Evolutionary conservation across 169 alveolate species (phyloP), one percentile per base, ranked within the genome.

Genomic region (Cryptosporidium ryanae): DNA sequence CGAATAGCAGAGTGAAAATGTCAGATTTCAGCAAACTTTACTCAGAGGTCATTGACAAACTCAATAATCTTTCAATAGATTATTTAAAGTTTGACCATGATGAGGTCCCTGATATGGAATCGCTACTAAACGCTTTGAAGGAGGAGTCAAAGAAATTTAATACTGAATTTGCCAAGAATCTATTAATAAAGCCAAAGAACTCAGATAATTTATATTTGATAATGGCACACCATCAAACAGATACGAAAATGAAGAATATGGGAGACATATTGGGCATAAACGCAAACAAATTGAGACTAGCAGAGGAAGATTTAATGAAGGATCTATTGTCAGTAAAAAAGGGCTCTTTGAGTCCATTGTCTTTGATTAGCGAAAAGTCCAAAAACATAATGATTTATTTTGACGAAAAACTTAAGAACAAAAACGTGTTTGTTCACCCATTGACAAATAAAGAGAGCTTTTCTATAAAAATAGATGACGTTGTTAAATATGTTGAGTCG

Each of bases 371-470:
- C 61, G 90, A 90, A 71, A 70, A 65, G 23, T 49, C 66, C 5
- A 76, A 55, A n/a, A 50, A 43, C 34, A 71, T 90, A 1, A 49
- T 55, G 34, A 76, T 90, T 65, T 63, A 70, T 21, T 57, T 82
- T 25, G 92, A 90, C 25, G 90, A 90, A 32, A 63, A 48, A 25
- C 65, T 90, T 23, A 63, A 64, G 18, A 50, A 38, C 17, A 59
- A 68, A 21, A 82, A 82, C 21, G 34, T 90, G 21, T 57, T 70
- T 46, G 84, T 90, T 1, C 93, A 90, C 65, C 93, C 93, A 27
- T 55, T 83, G 66, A 76, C 38, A 23, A 82, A 90, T 71, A 90
- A 92, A 5, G 91, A 90, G 27, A 84, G 91, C 44, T 84, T 90
- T 27, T 84, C 84, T 49, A 83, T 90, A 27, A 46, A 66, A 18